Conservation (phyloP, 805 yeast genomes). For the Hanseniaspora jakobsenii region DNA sequence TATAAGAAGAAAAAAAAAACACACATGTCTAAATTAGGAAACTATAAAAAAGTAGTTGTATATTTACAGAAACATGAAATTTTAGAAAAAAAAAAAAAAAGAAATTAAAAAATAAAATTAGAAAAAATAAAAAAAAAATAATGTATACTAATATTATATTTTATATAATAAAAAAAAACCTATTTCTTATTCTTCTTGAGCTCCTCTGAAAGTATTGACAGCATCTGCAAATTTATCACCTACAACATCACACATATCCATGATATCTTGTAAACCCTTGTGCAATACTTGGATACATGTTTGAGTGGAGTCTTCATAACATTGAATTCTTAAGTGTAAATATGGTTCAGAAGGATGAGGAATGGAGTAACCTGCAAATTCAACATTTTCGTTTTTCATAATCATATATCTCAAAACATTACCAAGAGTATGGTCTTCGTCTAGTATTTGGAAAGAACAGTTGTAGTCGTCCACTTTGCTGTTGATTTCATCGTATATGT, state of each 20-base stretch:
- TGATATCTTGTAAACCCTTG: slow-evolving; percentile 77
- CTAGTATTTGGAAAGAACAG: slow-evolving; percentile 75
- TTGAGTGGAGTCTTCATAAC: slow-evolving; percentile 50
- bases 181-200: neutral
- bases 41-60: too few species aligned
- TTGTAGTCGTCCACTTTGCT: slow-evolving; percentile 26
- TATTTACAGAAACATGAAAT: too few species aligned
- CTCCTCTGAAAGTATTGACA: slow-evolving; percentile 36
- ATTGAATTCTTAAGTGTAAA: slow-evolving; percentile 83
- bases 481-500: slow-evolving; percentile 84
- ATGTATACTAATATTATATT: too few species aligned
- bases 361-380: slow-evolving; percentile 94
- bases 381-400: slow-evolving; percentile 96
- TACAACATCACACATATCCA: slow-evolving; percentile 69
- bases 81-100: too few species aligned
- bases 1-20: too few species aligned
- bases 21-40: too few species aligned
- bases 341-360: slow-evolving; percentile 95
- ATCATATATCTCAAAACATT: slow-evolving; percentile 86
- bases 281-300: slow-evolving; percentile 89
- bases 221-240: slow-evolving; percentile 66
- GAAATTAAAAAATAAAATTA: too few species aligned
- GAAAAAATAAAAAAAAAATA: too few species aligned
- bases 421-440: slow-evolving; percentile 94
- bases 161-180: neutral